phyloP scores from a whole-genome alignment of 1,284 basidiomycete species.

The Schizophyllum amplum region DNA sequence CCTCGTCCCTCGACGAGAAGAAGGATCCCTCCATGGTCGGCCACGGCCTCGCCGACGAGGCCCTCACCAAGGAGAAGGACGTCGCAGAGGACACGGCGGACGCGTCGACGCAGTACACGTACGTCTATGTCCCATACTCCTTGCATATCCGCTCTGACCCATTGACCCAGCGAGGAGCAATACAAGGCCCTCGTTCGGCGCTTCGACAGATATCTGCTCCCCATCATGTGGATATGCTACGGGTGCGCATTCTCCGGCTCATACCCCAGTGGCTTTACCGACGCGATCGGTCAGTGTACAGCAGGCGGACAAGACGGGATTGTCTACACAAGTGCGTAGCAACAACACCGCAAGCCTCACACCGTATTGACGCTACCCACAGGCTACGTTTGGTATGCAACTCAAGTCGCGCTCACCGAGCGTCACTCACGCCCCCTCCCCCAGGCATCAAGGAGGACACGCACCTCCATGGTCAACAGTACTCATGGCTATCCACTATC shows the following conservation, averaged over 20 bases:
- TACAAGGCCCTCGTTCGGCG: not conserved
- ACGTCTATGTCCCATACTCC: no score
- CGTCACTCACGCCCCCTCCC: not conserved
- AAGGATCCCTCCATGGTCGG: no score
- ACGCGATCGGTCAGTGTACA: not conserved
- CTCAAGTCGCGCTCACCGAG: not conserved
- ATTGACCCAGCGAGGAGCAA: not conserved
- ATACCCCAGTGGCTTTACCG: not conserved
- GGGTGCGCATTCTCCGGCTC: not conserved
- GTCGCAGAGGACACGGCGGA: no score
- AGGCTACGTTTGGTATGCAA: not conserved
- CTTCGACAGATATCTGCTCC: slow-evolving; percentile 1
- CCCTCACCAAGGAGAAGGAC: no score
- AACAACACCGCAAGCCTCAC: no score
- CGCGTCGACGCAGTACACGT: no score
- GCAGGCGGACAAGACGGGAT: slow-evolving; percentile 2
- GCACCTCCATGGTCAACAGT: slow-evolving; percentile 1
- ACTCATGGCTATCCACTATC: slow-evolving; percentile 3
- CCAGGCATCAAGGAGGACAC: not conserved
- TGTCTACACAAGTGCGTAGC: no score
- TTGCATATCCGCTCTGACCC: no score
- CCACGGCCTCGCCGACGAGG: no score
- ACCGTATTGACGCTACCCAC: not conserved
- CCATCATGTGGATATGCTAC: slow-evolving; percentile 5
- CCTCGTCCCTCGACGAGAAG: no score